These are phyloP conservation scores for Graphilbum ipis-grandicollis DNA, from an alignment of 2,329 filamentous ascomycete genomes.

Conservation along the genomic window DNA sequence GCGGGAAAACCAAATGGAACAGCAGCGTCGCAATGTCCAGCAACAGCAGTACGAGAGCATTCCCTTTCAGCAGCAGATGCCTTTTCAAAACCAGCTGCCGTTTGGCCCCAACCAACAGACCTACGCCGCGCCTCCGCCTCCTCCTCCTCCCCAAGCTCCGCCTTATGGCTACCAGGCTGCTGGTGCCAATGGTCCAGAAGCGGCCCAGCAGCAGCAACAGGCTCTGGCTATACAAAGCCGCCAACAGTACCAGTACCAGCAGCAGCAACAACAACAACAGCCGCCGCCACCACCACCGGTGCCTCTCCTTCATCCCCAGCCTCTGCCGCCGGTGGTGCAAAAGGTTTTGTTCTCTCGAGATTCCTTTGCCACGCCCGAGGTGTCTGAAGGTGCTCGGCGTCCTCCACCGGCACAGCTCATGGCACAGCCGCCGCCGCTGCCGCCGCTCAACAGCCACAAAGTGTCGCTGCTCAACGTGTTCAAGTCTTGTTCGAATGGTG, in stretches of 20 bases:
- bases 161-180: neutral
- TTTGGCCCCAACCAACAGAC: neutral
- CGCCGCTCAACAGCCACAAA: slow-evolving; percentile 13
- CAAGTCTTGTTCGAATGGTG: slow-evolving; percentile 13
- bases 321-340: neutral
- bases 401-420: neutral
- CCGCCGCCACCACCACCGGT: neutral
- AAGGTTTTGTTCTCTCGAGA: neutral
- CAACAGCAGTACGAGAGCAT: neutral
- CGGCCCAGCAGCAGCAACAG: neutral
- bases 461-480: slow-evolving; percentile 22
- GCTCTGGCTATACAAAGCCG: neutral
- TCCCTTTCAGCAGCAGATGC: neutral
- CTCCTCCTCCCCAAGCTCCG: neutral
- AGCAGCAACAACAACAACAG: neutral
- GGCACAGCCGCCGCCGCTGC: neutral
- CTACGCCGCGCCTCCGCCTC: too few species aligned
- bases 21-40: neutral
- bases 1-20: neutral
- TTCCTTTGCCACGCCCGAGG: neutral
- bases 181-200: too few species aligned
- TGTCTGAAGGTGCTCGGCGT: neutral
- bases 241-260: slow-evolving; percentile 1
- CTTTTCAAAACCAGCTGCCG: neutral
- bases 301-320: neutral